phyloP scores from a whole-genome alignment of 352 stramenopile species.

The Globisporangium carolinianum region DNA sequence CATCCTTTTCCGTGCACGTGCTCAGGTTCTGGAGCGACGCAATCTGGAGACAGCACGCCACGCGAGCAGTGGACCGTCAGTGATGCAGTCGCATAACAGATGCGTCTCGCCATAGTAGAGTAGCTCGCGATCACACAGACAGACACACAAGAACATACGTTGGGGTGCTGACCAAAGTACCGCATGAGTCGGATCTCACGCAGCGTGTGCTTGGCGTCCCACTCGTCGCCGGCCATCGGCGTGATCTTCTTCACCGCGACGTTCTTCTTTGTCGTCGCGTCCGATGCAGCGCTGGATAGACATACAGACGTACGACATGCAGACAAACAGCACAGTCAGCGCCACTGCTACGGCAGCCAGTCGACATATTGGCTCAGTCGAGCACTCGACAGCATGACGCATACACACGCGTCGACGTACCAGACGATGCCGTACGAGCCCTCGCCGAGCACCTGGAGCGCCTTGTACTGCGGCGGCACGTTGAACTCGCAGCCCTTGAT shows the following conservation, averaged over 20 bases:
- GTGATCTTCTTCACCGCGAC: conserved; percentile 93
- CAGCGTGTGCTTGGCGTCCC: conserved; percentile 88
- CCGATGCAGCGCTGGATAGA: conserved; percentile 49
- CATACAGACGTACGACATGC: neutral
- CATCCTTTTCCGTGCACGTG: conserved; percentile 84
- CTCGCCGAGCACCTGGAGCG: conserved; percentile 84
- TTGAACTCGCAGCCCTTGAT: conserved; percentile 86
- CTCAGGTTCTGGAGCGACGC: conserved; percentile 74
- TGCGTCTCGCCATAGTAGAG: neutral
- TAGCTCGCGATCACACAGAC: neutral
- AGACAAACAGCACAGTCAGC: conserved; percentile 1
- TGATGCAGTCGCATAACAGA: neutral
- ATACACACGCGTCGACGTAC: conserved; percentile 14
- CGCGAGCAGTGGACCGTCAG: neutral
- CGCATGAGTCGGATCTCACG: conserved; percentile 89
- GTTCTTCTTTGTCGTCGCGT: conserved; percentile 62
- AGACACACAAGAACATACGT: conserved; percentile 31
- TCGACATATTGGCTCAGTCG: no score
- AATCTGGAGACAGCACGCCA: conserved; percentile 29
- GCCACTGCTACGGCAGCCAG: no score
- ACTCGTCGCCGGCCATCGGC: conserved; percentile 87
- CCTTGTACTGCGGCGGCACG: conserved; percentile 71
- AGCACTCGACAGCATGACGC: no score
- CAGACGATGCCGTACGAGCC: conserved; percentile 92
- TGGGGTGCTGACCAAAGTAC: conserved; percentile 87